Base-by-base conservation (phyloP, 495 filamentous ascomycete genomes). In the Lentithecium fluviatile region DNA sequence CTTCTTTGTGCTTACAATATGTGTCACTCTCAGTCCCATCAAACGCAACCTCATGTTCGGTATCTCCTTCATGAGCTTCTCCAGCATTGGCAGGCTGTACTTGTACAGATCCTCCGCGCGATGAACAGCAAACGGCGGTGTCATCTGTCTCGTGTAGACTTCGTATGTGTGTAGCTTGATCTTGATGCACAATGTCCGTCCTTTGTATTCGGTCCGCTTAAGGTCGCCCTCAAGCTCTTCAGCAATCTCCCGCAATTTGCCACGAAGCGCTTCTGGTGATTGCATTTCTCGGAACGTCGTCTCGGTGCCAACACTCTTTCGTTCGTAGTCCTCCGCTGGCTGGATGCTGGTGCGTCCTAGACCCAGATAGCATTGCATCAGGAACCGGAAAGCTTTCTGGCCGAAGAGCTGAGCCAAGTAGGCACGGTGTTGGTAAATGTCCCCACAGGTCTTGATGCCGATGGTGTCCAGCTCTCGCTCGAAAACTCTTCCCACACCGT, bases 101-200 rank as follows among this genome's bases (percentile, higher is more conserved):
- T 80, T 82, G 71, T 93, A 99, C 13, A 97, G 74, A 62, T 98
- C 94, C 42, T 95, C 88, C 0, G 89, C 86, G 1, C 78, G 73
- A 26, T 71, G 80, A 6, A 96, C 80, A 0, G 90, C 85, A 64
- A 86, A 86, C 1, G 89, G 84, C 10, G 87, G 83, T 37, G 87
- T 80, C 12, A 82, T 80, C 70, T 98, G 94, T 36, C 94, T 77
- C 0, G 91, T 94, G 17, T 89, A 77, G 10, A 97, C 92, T 71
- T 97, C 90, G 66, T 91, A 99, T 0, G 89, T 95, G 66, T 96
- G 90, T 11, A 97, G 77, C 71, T 99, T 99, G 48, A 97, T 82
- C 73, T 99, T 99, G 19, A 99, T 72, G 21, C 88, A 87, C 2
- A 98, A 73, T 0, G 95, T 97, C 6, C 92, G 84, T 5, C 93